Conservation (phyloP, 768 basidiomycete genomes). For the Kwoniella dendrophila region DNA sequence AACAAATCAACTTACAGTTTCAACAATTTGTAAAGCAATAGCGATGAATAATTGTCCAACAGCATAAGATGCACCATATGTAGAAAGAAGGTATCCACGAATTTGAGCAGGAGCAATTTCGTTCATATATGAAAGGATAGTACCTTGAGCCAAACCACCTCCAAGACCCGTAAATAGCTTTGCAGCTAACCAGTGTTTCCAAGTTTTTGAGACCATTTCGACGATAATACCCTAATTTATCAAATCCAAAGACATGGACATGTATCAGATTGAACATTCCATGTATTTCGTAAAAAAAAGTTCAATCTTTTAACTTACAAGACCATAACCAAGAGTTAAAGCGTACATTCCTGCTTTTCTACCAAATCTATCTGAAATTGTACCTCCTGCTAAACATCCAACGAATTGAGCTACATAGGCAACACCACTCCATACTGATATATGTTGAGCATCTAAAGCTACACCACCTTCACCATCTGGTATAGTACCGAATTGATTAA, state of each 20-base stretch:
- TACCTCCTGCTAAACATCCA: conserved; percentile 2
- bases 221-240: conserved; percentile 21
- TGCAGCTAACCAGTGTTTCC: conserved; percentile 23
- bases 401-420: conserved; percentile 13
- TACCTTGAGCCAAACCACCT: conserved; percentile 6
- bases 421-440: conserved; percentile 33
- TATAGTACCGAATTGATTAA: conserved; percentile 23
- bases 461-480: neutral
- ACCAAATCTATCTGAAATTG: conserved; percentile 28
- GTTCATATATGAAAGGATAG: conserved; percentile 21
- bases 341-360: conserved; percentile 27
- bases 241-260: too few species aligned
- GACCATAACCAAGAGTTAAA: conserved; percentile 18
- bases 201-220: conserved; percentile 30
- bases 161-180: conserved; percentile 17
- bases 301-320: conserved; percentile 4
- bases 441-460: conserved; percentile 17
- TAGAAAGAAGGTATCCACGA: conserved; percentile 22
- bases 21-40: conserved; percentile 23
- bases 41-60: conserved; percentile 21
- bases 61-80: conserved; percentile 14
- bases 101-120: conserved; percentile 26
- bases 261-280: too few species aligned
- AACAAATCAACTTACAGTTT: conserved; percentile 3
- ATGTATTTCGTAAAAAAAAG: too few species aligned